Evolutionary conservation across 805 yeast genomes (phyloP), one percentile per base, ranked within the genome.

Genomic region (Ogataea nitratoaversa): DNA sequence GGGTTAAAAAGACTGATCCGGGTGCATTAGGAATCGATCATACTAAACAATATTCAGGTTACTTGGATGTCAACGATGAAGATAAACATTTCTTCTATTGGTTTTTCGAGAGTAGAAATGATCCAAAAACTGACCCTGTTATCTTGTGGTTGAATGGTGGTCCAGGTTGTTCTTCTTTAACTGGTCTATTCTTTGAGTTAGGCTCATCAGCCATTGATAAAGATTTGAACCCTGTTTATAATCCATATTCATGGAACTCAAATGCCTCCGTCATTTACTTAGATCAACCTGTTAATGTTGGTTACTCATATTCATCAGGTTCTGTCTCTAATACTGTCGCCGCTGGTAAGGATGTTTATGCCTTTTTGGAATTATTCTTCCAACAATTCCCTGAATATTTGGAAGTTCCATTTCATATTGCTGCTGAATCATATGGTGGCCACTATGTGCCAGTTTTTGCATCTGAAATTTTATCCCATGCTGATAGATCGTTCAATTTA

Each of bases 231-330:
- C 89, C 95, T n/a, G 73, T 75, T 23, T 69, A 65, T 61, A 91
- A 91, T 65, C 91, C 93, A 17, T 69, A 78, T 65, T 82, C 96
- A 2, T 91, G 98, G 98, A 91, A 90, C 64, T 69, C 72, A 51
- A 86, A 89, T 56, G 97, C 98, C 17, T 78, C 90, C 23, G 87
- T 91, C 18, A 83, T 91, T 47, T 91, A 84, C 68, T 72, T 91
- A 45, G 98, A 91, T 62, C 97, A 91, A 64, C 98, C 98, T 4
- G 85, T 90, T 32, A 85, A 85, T 39, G 96, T 86, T 25, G 98
- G 98, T 14, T 91, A 78, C 65, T 88, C 96, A 0, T 82, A 84
- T 61, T 86, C 95, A 19, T 72, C 79, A 11, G 61, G 61, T 28
- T 65, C 71, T 19, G 82, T 89, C 20, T 64, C 81, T 24, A 75